Base-by-base conservation (phyloP, 164 flowering plant species). In the Chloranthus sessilifolius region DNA sequence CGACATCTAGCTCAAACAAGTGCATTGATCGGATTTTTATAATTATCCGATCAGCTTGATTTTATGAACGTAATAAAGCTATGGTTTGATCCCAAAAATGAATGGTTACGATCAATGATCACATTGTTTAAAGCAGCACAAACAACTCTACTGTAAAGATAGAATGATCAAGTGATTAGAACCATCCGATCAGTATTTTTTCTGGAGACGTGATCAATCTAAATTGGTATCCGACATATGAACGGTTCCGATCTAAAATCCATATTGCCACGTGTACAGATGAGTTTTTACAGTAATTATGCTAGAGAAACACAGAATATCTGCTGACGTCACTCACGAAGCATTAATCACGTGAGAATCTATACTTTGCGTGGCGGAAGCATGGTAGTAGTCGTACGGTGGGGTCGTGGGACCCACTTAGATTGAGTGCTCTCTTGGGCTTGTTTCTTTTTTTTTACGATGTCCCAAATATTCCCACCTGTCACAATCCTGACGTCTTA, bases 371-470 rank as follows among this genome's bases (percentile, higher is more conserved):
- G 62, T 68, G 61, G 17, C 24, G 52, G 50, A 50, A 45, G 59
- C 16, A 43, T 22, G 41, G 10, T 23, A 25, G 34, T 26, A 63
- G 27, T 33, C 14, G 5, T 12, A 12, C 42, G 16, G 30, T n/a
- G 38, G n/a, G 46, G 26, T 6, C 30, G 25, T 24, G 73, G 77
- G 71, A 19, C 70, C 77, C 65, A 22, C 48, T 17, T 37, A 61
- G n/a, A 31, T 68, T 33, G 79, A 75, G 80, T 73, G 72, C 63
- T 66, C 78, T 73, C 77, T 80, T 74, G 80, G 80, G n/a, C n/a
- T n/a, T n/a, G n/a, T 65, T 33, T 15, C 61, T 72, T 65, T 72
- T 66, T 81, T 73, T 78, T 78, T 74, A 63, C 74, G 73, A 63
- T 62, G 72, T 54, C 74, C 75, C 74, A 77, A 73, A 75, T 70